These are phyloP conservation scores for Fusarium sp. DNA, from an alignment of 2,329 filamentous ascomycete genomes.

Conservation along the genomic window DNA sequence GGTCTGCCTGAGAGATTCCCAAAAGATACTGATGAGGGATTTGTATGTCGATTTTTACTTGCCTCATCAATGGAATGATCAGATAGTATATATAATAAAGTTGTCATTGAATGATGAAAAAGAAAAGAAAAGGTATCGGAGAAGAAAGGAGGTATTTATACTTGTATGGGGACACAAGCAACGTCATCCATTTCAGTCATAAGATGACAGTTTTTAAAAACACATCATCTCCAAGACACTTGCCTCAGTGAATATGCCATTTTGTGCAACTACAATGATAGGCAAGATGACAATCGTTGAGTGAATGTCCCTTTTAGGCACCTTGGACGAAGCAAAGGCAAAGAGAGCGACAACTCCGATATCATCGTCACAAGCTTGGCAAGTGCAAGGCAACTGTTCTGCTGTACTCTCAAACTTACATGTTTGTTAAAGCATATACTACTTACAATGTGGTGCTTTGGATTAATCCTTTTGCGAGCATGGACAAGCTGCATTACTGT, in stretches of 20 bases:
- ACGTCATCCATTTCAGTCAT: not conserved
- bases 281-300: not conserved
- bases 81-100: not conserved
- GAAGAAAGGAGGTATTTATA: not conserved
- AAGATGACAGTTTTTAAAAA: fast-evolving
- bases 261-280: not conserved
- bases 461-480: not conserved
- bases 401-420: too few species aligned
- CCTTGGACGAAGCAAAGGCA: not conserved
- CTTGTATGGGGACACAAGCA: not conserved
- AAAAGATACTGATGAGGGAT: not conserved
- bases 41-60: not conserved
- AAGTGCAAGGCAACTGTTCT: fast-evolving
- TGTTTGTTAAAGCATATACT: not conserved
- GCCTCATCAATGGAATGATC: too few species aligned
- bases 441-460: fast-evolving
- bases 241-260: not conserved
- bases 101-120: not conserved
- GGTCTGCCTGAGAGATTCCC: not conserved
- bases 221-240: fast-evolving
- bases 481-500: not conserved
- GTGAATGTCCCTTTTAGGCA: not conserved
- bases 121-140: too few species aligned
- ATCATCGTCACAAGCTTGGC: not conserved
- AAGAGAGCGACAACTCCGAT: not conserved